Conservation (phyloP, 192 early-diverging fungal genomes). For the Allomyces javanicus region DNA sequence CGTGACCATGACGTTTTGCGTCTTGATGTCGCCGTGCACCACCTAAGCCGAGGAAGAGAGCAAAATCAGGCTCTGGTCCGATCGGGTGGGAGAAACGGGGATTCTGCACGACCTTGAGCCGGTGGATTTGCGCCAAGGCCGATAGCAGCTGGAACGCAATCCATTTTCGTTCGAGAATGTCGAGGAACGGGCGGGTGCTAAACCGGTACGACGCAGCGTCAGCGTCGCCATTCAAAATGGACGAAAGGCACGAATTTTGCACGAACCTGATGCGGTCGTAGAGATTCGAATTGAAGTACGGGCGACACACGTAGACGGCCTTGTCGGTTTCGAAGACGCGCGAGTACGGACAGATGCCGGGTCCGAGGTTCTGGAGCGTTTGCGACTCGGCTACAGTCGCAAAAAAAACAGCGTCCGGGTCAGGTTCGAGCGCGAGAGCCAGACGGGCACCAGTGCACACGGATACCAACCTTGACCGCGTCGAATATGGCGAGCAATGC, state of each 20-base stretch:
- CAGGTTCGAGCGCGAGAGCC: conserved; percentile 8
- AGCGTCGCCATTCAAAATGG: not conserved
- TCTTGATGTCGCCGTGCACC: conserved; percentile 90
- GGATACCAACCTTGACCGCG: not conserved
- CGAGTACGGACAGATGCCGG: conserved; percentile 62
- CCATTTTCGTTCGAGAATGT: conserved; percentile 77
- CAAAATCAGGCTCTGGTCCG: not conserved
- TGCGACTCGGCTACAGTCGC: conserved; percentile 12
- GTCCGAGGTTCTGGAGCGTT: conserved; percentile 31
- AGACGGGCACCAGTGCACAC: not conserved
- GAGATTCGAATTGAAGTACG: conserved; percentile 75
- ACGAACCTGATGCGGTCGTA: conserved; percentile 78
- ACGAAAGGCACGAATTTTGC: not conserved
- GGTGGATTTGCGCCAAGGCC: conserved; percentile 60
- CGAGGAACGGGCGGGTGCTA: conserved; percentile 85
- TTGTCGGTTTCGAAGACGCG: conserved; percentile 69
- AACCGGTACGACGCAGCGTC: not conserved
- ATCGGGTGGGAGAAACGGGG: not conserved
- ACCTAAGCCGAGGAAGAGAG: conserved; percentile 19
- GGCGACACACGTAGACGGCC: conserved; percentile 74
- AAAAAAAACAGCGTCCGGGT: conserved; percentile 9
- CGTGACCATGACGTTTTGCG: conserved; percentile 83
- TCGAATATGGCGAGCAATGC: not conserved
- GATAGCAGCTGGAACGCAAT: conserved; percentile 73
- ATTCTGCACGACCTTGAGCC: not conserved